phyloP scores from a whole-genome alignment of 768 basidiomycete species.

The Rossbeevera mucosa region DNA sequence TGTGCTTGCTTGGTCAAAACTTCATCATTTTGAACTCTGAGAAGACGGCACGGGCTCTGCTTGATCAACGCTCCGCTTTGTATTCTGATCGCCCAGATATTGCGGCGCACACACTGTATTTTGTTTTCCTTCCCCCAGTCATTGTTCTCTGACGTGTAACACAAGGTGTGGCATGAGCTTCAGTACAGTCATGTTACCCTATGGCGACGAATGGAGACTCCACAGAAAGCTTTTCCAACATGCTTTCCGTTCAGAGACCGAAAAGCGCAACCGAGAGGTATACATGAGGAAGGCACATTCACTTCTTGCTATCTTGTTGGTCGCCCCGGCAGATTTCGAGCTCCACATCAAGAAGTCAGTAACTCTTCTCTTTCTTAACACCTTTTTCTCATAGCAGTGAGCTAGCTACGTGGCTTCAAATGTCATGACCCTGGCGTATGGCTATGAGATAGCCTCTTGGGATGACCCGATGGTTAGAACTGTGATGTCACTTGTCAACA shows the following conservation, averaged over 20 bases:
- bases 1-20: slow-evolving; percentile 21
- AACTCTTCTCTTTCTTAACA: background rate
- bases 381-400: background rate
- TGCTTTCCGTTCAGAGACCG: slow-evolving; percentile 22
- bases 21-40: slow-evolving; percentile 29
- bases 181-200: slow-evolving; percentile 26
- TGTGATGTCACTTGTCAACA: slow-evolving; percentile 14
- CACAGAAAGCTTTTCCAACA: slow-evolving; percentile 31
- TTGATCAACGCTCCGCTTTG: slow-evolving; percentile 26
- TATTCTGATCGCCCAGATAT: slow-evolving; percentile 27
- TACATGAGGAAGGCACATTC: slow-evolving; percentile 17
- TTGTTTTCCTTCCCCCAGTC: background rate
- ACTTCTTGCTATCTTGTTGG: slow-evolving; percentile 21
- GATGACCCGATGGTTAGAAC: slow-evolving; percentile 22
- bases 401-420: slow-evolving; percentile 24
- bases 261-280: slow-evolving; percentile 14
- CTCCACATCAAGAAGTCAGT: slow-evolving; percentile 20
- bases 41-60: slow-evolving; percentile 21
- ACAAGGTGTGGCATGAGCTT: slow-evolving; percentile 27
- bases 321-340: slow-evolving; percentile 23
- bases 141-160: background rate
- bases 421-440: slow-evolving; percentile 24
- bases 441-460: slow-evolving; percentile 16
- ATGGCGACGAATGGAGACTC: slow-evolving; percentile 28
- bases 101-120: slow-evolving; percentile 14